phyloP scores from a whole-genome alignment of 352 stramenopile species.

The Thalassiosira livingstoniorum region DNA sequence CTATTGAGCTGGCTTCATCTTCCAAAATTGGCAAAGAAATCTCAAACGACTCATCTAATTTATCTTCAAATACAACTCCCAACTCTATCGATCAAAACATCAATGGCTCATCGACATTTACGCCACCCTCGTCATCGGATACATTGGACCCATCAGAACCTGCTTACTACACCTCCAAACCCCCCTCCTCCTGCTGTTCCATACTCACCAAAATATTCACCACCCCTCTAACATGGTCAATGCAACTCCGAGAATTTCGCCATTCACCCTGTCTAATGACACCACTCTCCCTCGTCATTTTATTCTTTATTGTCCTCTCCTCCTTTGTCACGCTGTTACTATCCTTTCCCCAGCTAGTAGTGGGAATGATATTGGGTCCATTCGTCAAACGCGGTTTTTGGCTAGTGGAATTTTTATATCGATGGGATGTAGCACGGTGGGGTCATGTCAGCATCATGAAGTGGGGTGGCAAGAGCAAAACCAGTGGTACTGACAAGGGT shows the following conservation, averaged over 20 bases:
- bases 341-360: constrained; percentile 66
- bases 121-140: no score
- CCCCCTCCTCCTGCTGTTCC: neutral
- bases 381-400: constrained; percentile 61
- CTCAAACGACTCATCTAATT: no score
- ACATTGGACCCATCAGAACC: no score
- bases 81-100: no score
- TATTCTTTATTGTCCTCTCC: constrained; percentile 62
- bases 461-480: constrained; percentile 34
- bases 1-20: no score
- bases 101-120: no score
- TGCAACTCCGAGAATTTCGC: constrained; percentile 64
- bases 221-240: constrained; percentile 8
- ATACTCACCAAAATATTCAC: neutral
- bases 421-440: constrained; percentile 63
- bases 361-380: constrained; percentile 72
- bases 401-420: constrained; percentile 83
- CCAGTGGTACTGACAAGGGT: neutral
- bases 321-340: constrained; percentile 62
- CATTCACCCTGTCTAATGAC: constrained; percentile 79
- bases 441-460: constrained; percentile 73
- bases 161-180: no score
- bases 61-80: no score
- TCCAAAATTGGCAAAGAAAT: no score
- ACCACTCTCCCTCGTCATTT: constrained; percentile 59